phyloP scores from a whole-genome alignment of 352 stramenopile genomes.

The Pythium angustatum region DNA sequence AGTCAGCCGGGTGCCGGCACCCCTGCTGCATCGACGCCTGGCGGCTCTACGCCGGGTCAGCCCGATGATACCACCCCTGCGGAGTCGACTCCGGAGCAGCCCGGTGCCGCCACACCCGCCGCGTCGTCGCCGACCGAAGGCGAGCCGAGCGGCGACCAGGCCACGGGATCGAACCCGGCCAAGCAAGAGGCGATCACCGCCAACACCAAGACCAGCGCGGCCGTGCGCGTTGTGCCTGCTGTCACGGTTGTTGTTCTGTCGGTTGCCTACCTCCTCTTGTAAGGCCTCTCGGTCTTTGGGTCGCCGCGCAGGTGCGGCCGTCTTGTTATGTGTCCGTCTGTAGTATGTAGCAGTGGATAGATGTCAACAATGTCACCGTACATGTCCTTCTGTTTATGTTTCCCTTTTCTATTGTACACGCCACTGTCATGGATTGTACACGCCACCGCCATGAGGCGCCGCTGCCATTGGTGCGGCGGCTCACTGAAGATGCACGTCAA shows the following conservation, averaged over 20 bases:
- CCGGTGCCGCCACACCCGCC: background rate
- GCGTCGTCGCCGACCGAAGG: background rate
- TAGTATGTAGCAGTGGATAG: background rate
- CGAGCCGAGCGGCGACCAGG: background rate
- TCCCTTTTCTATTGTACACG: too few species aligned
- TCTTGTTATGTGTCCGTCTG: too few species aligned
- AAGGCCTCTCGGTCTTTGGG: constrained; percentile 14
- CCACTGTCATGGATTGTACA: too few species aligned
- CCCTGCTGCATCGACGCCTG: too few species aligned
- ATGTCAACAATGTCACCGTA: too few species aligned
- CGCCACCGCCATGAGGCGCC: too few species aligned
- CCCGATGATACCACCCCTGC: constrained; percentile 20
- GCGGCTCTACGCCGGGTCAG: too few species aligned
- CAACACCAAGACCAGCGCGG: constrained; percentile 41
- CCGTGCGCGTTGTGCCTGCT: constrained; percentile 29
- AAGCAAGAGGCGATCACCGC: constrained; percentile 35
- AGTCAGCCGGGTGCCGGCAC: too few species aligned
- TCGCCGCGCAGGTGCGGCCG: background rate
- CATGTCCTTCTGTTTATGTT: too few species aligned
- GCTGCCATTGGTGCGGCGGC: too few species aligned
- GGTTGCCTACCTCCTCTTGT: constrained; percentile 49
- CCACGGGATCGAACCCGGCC: background rate
- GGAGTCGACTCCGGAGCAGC: background rate
- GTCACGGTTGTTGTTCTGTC: constrained; percentile 39
- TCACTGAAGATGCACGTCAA: too few species aligned